A percentile compares a stretch with the other conserved stretches of the same genome.
Conservation (phyloP, 495 filamentous ascomycete species). For the Peziza echinospora region DNA sequence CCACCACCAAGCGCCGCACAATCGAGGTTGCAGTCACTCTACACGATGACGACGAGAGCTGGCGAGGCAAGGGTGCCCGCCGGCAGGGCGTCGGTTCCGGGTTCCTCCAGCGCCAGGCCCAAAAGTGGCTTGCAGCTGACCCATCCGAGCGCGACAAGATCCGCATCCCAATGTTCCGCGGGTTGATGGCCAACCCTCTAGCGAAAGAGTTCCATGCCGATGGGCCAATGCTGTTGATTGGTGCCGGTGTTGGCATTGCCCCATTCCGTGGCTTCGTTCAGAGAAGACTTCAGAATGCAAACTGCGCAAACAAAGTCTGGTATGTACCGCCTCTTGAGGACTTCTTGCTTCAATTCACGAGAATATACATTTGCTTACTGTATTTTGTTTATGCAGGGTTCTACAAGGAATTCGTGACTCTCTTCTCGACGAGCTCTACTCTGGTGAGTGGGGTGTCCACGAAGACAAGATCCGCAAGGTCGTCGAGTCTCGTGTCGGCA, state of each 20-base stretch:
- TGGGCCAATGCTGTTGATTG: conserved; percentile 92
- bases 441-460: conserved; percentile 85
- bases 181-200: conserved; percentile 92
- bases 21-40: conserved; percentile 90
- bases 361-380: neutral
- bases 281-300: conserved; percentile 79
- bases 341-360: too few species aligned
- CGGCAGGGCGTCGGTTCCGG: conserved; percentile 59
- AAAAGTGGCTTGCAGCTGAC: conserved; percentile 36
- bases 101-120: conserved; percentile 66
- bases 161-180: conserved; percentile 87
- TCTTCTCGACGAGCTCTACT: conserved; percentile 82
- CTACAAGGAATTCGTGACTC: conserved; percentile 90
- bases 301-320: conserved; percentile 98
- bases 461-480: conserved; percentile 84
- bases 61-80: conserved; percentile 33
- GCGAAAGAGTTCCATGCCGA: conserved; percentile 73
- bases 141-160: conserved; percentile 32
- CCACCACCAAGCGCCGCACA: conserved; percentile 52
- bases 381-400: conserved; percentile 28
- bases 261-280: conserved; percentile 96
- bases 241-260: conserved; percentile 87
- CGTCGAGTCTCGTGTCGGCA: conserved; percentile 61
- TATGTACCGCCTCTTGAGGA: conserved; percentile 8
- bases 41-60: conserved; percentile 57